Evolutionary conservation across 176 grass and related monocot species (phyloP).

Genomic region (Musa itinerans): DNA sequence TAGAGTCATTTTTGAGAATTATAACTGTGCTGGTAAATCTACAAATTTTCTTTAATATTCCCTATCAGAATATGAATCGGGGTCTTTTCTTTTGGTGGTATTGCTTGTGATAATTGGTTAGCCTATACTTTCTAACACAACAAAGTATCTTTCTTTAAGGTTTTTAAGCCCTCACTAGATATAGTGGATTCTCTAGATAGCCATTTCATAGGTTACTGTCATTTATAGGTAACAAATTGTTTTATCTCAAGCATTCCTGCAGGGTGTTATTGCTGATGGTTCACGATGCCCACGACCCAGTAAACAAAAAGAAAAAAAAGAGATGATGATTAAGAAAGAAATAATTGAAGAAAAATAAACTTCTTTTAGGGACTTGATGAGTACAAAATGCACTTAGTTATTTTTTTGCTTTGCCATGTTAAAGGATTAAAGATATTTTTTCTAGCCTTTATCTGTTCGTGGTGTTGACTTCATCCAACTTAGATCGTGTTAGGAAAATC

Average conservation of each 20-base stretch:
- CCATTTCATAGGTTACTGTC: background rate
- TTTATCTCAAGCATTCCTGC: background rate
- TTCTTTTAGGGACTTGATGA: slow-evolving; percentile 15
- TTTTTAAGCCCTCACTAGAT: background rate
- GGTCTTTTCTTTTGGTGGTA: too few species aligned
- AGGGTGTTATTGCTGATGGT: background rate
- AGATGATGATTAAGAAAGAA: background rate
- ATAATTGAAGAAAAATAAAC: background rate
- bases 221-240: background rate
- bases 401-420: background rate
- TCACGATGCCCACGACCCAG: background rate
- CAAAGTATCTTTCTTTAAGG: background rate
- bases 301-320: background rate
- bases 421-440: slow-evolving; percentile 4
- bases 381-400: slow-evolving; percentile 2
- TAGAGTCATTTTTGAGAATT: too few species aligned
- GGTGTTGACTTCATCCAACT: slow-evolving; percentile 35
- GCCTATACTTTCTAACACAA: too few species aligned
- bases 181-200: background rate
- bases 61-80: too few species aligned
- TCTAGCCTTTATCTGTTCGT: slow-evolving; percentile 10
- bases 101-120: too few species aligned
- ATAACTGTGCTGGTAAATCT: too few species aligned
- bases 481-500: slow-evolving; percentile 74
- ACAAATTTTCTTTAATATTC: too few species aligned